A percentile compares a stretch with the other conserved stretches of the same genome.
These are phyloP conservation scores for Phascolomyces articulosus DNA, from an alignment of 371 early-diverging fungal genomes.

Conservation along the genomic window DNA sequence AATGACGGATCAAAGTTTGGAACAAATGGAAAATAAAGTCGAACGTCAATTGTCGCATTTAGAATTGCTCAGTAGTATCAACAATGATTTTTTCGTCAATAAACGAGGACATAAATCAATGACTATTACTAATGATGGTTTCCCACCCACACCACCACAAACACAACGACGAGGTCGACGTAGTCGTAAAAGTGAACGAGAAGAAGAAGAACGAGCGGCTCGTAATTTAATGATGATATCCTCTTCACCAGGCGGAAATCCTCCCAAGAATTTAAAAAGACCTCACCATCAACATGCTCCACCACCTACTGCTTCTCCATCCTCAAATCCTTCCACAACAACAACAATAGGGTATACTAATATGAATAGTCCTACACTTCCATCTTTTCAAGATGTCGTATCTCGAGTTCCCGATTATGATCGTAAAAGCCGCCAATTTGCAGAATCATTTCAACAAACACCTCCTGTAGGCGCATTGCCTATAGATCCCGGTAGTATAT, in stretches of 20 bases:
- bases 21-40: constrained; percentile 16
- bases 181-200: neutral
- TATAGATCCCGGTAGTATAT: neutral
- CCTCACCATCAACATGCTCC: neutral
- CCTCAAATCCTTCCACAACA: neutral
- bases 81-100: neutral
- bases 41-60: neutral
- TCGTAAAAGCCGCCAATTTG: constrained; percentile 3
- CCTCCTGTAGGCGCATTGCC: neutral
- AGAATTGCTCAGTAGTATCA: neutral
- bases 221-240: constrained; percentile 14
- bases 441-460: neutral
- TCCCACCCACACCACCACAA: constrained; percentile 12
- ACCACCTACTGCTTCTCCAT: too few species aligned
- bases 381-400: constrained; percentile 10
- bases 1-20: constrained; percentile 14
- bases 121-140: neutral
- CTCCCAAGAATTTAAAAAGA: neutral
- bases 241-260: neutral
- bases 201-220: constrained; percentile 12
- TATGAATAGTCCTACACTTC: neutral
- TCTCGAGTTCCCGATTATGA: constrained; percentile 12
- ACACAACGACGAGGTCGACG: constrained; percentile 5
- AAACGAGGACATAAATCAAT: neutral
- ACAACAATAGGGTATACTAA: neutral